Evolutionary conservation across 2,329 filamentous ascomycete species (phyloP).

Genomic region (Lachnellula occidentalis): DNA sequence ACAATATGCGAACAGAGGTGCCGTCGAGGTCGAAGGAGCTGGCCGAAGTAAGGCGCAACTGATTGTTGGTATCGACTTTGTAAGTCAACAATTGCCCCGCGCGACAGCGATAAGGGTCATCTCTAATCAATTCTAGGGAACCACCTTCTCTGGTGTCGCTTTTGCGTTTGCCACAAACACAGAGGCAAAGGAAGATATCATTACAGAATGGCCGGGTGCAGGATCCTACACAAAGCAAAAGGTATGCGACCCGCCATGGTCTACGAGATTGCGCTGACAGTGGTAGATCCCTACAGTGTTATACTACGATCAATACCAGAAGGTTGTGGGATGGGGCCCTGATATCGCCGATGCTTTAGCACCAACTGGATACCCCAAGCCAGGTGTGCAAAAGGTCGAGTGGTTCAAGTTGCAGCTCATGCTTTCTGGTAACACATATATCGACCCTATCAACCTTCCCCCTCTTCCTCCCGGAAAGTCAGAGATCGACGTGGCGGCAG

Average conservation of each 20-base stretch:
- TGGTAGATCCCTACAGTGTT: constrained; percentile 92
- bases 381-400: constrained; percentile 96
- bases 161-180: constrained; percentile 93
- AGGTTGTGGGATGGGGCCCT: constrained; percentile 98
- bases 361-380: constrained; percentile 95
- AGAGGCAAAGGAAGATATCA: constrained; percentile 96
- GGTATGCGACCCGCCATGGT: constrained; percentile 44
- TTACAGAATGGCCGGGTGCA: constrained; percentile 97
- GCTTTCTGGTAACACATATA: constrained; percentile 98
- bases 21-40: constrained; percentile 77
- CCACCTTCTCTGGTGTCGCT: constrained; percentile 95
- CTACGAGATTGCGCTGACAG: constrained; percentile 16
- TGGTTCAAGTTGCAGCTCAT: constrained; percentile 99
- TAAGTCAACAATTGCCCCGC: constrained; percentile 43
- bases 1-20: constrained; percentile 33
- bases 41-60: constrained; percentile 91
- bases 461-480: constrained; percentile 96
- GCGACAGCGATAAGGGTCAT: neutral
- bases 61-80: constrained; percentile 98
- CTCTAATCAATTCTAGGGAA: constrained; percentile 56
- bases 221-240: constrained; percentile 99
- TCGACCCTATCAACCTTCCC: constrained; percentile 97
- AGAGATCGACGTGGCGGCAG: constrained; percentile 97
- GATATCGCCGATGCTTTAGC: constrained; percentile 96
- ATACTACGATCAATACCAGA: constrained; percentile 99